Evolutionary conservation across 306 rosid genomes (phyloP).

Genomic region (Sicyos baderoa): DNA sequence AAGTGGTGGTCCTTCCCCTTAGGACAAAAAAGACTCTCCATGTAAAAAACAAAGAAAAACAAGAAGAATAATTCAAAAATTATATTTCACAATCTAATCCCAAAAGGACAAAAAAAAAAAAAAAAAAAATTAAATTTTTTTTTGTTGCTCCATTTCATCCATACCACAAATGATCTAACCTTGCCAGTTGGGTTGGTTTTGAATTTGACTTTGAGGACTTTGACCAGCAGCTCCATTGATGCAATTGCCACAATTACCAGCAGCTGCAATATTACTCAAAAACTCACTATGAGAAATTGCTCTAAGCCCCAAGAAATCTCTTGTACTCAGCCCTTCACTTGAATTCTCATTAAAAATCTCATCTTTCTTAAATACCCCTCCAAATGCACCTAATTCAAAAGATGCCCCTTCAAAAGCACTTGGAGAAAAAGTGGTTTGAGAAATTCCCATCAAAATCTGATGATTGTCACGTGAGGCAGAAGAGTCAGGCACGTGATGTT

Average conservation of each 20-base stretch:
- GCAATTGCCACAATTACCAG: conserved; percentile 63
- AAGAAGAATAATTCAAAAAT: neutral
- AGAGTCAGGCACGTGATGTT: conserved; percentile 46
- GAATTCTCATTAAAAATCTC: neutral
- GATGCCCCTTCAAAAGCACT: conserved; percentile 35
- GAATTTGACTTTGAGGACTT: conserved; percentile 45
- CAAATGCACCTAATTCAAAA: conserved; percentile 52
- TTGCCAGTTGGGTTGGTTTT: conserved; percentile 56
- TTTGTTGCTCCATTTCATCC: no score
- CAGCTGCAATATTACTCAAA: conserved; percentile 31
- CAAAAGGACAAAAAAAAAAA: neutral
- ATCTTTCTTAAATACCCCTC: conserved; percentile 26
- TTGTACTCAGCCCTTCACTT: conserved; percentile 21
- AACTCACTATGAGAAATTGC: conserved; percentile 63
- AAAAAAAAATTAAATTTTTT: neutral
- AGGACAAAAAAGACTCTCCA: neutral
- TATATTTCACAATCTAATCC: conserved; percentile 21
- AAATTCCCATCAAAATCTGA: conserved; percentile 21
- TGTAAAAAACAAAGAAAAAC: neutral
- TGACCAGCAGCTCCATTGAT: conserved; percentile 31
- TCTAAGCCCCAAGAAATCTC: conserved; percentile 84
- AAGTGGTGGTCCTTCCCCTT: conserved; percentile 17
- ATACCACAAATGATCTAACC: conserved; percentile 28
- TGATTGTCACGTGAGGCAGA: conserved; percentile 32
- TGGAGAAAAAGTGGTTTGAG: conserved; percentile 26